Evolutionary conservation across 768 basidiomycete genomes (phyloP).

Genomic region (Hortiboletus campestris): DNA sequence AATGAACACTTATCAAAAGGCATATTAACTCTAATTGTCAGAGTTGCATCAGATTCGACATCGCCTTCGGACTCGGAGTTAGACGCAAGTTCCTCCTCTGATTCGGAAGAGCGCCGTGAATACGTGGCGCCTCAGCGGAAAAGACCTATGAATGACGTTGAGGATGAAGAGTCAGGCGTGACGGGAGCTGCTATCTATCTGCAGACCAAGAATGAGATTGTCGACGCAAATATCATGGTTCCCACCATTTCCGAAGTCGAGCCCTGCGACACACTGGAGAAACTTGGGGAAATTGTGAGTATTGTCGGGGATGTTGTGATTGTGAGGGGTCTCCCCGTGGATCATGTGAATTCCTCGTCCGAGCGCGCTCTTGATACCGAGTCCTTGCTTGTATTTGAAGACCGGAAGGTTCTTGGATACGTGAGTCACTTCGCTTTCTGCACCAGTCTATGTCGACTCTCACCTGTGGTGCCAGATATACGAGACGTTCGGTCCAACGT

Average conservation of each 20-base stretch:
- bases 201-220: conserved; percentile 69
- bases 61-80: conserved; percentile 38
- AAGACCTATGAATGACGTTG: conserved; percentile 30
- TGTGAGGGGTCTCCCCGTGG: conserved; percentile 57
- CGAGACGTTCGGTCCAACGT: conserved; percentile 95
- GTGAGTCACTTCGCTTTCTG: conserved; percentile 46
- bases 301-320: conserved; percentile 73
- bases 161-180: conserved; percentile 53
- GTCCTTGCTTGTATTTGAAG: conserved; percentile 86
- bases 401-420: conserved; percentile 86
- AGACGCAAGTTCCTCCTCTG: conserved; percentile 20
- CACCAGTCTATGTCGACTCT: conserved; percentile 13
- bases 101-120: conserved; percentile 18
- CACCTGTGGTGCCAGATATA: conserved; percentile 55
- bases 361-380: conserved; percentile 81
- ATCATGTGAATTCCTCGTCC: conserved; percentile 43
- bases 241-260: conserved; percentile 67
- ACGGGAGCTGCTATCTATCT: conserved; percentile 44
- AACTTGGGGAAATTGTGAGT: conserved; percentile 75
- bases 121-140: conserved; percentile 1
- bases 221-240: conserved; percentile 54
- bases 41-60: conserved; percentile 34
- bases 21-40: conserved; percentile 24
- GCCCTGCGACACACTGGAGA: conserved; percentile 63
- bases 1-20: not conserved